These are phyloP conservation scores for Paspalum vaginatum DNA, from an alignment of 176 grass and related monocot genomes.

Conservation along the genomic window DNA sequence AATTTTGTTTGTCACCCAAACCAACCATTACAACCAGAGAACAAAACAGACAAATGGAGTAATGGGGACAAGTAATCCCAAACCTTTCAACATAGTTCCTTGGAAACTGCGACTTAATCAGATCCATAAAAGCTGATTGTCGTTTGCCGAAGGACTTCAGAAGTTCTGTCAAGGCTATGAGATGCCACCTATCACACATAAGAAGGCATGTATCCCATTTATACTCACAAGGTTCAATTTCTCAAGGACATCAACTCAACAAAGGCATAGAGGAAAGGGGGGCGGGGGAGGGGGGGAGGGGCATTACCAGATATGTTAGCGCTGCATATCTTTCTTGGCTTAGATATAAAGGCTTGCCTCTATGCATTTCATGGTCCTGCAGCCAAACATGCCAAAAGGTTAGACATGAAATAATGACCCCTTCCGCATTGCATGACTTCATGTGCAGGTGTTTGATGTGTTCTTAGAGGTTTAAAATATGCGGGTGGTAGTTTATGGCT, in stretches of 20 bases:
- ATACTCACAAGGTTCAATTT: neutral
- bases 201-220: constrained; percentile 31
- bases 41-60: neutral
- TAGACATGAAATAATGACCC: neutral
- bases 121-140: constrained; percentile 67
- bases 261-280: neutral
- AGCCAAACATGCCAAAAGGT: constrained; percentile 31
- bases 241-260: neutral
- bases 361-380: constrained; percentile 89
- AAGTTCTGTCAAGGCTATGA: constrained; percentile 90
- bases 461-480: neutral
- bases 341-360: constrained; percentile 96
- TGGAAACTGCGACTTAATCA: constrained; percentile 48
- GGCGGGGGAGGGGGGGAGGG: too few species aligned
- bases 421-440: neutral
- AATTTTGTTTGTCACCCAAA: neutral
- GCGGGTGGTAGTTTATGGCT: neutral
- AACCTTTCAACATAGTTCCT: constrained; percentile 34
- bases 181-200: constrained; percentile 81
- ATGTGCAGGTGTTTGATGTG: neutral
- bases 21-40: neutral
- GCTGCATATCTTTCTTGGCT: constrained; percentile 92
- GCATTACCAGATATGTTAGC: constrained; percentile 83
- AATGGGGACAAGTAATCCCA: neutral
- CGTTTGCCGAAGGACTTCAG: constrained; percentile 96